Base-by-base conservation (phyloP, 176 grass and related monocot species). In the Poa pratensis region DNA sequence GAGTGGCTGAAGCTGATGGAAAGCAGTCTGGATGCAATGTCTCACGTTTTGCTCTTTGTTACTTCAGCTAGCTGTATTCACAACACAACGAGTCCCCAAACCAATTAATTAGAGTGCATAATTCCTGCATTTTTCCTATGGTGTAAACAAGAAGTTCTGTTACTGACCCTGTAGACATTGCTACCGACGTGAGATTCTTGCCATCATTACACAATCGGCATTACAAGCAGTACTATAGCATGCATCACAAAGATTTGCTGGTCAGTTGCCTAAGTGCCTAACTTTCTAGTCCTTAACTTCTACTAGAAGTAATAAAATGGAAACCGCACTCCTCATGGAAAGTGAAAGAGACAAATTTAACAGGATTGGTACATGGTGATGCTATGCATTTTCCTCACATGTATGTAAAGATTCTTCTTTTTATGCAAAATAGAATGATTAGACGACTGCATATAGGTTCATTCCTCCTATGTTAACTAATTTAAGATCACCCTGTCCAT, bases 111-210 rank as follows among this genome's bases (percentile, higher is more conserved):
- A 35, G 24, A 63, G 17, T 39, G 15, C 88, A 32, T 70, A 59
- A 82, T 81, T 69, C 51, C 62, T 7, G 13, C 69, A 51, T 51
- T 51, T 17, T 51, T 17, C 1, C 49, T 1, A 3, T 51, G 49
- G 4, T 51, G 49, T 5, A 51, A 51, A 51, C 1, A 51, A 51
- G 17, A 17, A 17, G 1, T 51, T 51, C 49, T 16, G 49, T 51
- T 17, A 51, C 49, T 17, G 61, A 65, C 32, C 62, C 58, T 58
- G 69, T 45, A 76, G 87, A 51, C 72, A 26, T 86, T 71, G 78
- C 32, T 86, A 90, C 72, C 53, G 70, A 86, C 88, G 63, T 61
- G 78, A 72, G 78, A 81, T 82, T 77, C 42, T 71, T 17, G 78
- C 22, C 65, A 78, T 90, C 83, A 90, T 90, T 82, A 24, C 78